These are phyloP conservation scores for Helenozyma rhizophorensis DNA, from an alignment of 805 yeast species.

Conservation along the genomic window DNA sequence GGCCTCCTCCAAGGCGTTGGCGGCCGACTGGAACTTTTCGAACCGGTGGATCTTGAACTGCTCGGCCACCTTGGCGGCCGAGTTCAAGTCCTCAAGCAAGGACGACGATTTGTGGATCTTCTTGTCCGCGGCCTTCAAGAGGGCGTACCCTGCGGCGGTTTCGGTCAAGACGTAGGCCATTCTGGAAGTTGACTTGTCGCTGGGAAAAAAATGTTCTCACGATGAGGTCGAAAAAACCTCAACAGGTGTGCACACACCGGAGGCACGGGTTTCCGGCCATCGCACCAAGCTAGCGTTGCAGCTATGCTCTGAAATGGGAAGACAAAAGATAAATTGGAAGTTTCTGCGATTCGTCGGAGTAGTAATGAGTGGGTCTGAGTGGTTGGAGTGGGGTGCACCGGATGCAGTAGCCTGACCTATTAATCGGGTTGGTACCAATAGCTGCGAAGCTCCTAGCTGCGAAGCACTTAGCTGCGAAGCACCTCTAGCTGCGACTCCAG, in stretches of 20 bases:
- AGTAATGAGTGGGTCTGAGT: too few relatives aligned
- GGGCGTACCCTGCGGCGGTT: constrained; percentile 98
- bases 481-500: too few relatives aligned
- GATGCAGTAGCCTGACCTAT: too few relatives aligned
- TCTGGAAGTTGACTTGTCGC: constrained; percentile 3
- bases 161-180: constrained; percentile 93
- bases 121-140: constrained; percentile 95
- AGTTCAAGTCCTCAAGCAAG: constrained; percentile 69
- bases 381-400: too few relatives aligned
- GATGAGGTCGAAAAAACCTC: constrained; percentile 14
- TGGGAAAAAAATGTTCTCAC: constrained; percentile 9
- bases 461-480: too few relatives aligned
- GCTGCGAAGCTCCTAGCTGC: too few relatives aligned
- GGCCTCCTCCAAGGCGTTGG: constrained; percentile 94
- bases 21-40: constrained; percentile 91
- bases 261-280: constrained; percentile 7
- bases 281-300: too few relatives aligned
- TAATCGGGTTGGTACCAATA: too few relatives aligned
- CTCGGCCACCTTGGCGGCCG: constrained; percentile 79
- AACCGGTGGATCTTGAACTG: constrained; percentile 94
- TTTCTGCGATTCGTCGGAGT: too few relatives aligned
- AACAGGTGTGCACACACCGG: constrained; percentile 2
- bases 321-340: too few relatives aligned
- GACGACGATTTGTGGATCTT: constrained; percentile 84
- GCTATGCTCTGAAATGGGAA: too few relatives aligned